Evolutionary conservation across 148 eudicot species (phyloP).

Genomic region (Chenopodium album): DNA sequence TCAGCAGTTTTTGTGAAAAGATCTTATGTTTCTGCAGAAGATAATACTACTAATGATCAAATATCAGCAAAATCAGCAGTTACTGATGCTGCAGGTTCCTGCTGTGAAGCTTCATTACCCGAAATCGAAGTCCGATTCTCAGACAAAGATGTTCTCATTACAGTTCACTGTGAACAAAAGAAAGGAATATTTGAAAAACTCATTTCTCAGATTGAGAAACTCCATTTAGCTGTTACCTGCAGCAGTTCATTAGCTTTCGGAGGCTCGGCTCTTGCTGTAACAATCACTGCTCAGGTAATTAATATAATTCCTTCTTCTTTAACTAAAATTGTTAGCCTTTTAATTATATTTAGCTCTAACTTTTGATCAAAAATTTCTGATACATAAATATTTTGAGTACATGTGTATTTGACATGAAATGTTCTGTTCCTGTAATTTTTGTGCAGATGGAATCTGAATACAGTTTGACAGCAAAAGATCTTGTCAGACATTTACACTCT

Average conservation of each 20-base stretch:
- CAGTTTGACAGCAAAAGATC: slow-evolving; percentile 47
- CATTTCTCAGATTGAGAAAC: slow-evolving; percentile 49
- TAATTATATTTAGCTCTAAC: too few species aligned
- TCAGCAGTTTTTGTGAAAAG: slow-evolving; percentile 51
- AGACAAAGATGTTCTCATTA: slow-evolving; percentile 57
- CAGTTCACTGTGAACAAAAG: slow-evolving; percentile 56
- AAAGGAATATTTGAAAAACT: slow-evolving; percentile 54
- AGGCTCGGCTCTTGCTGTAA: slow-evolving; percentile 49
- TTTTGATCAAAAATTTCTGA: too few species aligned
- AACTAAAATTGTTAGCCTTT: too few species aligned
- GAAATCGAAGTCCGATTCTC: slow-evolving; percentile 59
- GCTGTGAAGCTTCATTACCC: slow-evolving; percentile 38
- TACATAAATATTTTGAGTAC: too few species aligned
- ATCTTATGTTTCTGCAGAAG: slow-evolving; percentile 34
- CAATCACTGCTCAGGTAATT: slow-evolving; percentile 65
- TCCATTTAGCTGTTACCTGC: slow-evolving; percentile 45
- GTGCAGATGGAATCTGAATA: slow-evolving; percentile 60
- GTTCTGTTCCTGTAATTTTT: slow-evolving; percentile 8
- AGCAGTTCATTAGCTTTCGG: slow-evolving; percentile 61
- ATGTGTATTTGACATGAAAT: background rate
- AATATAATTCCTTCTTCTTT: background rate
- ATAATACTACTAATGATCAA: background rate
- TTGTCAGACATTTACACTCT: slow-evolving; percentile 47
- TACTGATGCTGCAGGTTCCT: background rate
- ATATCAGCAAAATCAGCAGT: slow-evolving; percentile 10